These are phyloP conservation scores for Candida sojae DNA, from an alignment of 1,139 yeast species.

Conservation along the genomic window DNA sequence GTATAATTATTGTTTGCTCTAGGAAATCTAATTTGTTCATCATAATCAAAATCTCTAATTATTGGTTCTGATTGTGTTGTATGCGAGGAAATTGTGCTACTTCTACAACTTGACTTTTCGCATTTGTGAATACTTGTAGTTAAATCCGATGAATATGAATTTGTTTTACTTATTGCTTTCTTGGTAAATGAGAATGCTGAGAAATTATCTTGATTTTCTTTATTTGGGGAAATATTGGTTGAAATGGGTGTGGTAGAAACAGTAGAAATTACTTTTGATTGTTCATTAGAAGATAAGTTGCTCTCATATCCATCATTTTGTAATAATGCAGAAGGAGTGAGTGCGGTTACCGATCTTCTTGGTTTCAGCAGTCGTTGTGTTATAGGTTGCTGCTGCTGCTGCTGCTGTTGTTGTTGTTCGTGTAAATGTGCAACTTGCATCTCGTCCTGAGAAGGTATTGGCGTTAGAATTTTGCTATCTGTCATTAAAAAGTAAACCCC, in stretches of 20 bases:
- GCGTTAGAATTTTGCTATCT: background rate
- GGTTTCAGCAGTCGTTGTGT: background rate
- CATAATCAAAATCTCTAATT: slow-evolving; percentile 36
- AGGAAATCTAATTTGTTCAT: slow-evolving; percentile 49
- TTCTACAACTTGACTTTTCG: slow-evolving; percentile 9
- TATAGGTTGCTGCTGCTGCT: background rate
- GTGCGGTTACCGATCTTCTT: background rate
- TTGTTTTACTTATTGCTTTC: slow-evolving; percentile 30
- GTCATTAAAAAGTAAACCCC: background rate
- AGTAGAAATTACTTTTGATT: background rate
- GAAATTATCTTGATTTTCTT: slow-evolving; percentile 14
- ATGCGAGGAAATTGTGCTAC: slow-evolving; percentile 11
- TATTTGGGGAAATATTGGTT: background rate
- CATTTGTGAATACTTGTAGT: slow-evolving; percentile 4
- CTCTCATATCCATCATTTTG: background rate
- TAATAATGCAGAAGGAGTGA: slow-evolving; percentile 1
- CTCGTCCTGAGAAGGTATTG: slow-evolving; percentile 1
- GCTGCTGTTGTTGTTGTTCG: background rate
- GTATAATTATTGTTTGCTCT: slow-evolving; percentile 36
- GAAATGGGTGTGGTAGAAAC: slow-evolving; percentile 1
- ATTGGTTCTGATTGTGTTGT: slow-evolving; percentile 5
- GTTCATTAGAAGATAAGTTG: background rate
- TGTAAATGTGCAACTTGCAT: background rate
- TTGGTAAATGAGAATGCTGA: slow-evolving; percentile 43
- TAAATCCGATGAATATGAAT: background rate